phyloP scores from a whole-genome alignment of 257 asterid species.

The Solanum piurae region DNA sequence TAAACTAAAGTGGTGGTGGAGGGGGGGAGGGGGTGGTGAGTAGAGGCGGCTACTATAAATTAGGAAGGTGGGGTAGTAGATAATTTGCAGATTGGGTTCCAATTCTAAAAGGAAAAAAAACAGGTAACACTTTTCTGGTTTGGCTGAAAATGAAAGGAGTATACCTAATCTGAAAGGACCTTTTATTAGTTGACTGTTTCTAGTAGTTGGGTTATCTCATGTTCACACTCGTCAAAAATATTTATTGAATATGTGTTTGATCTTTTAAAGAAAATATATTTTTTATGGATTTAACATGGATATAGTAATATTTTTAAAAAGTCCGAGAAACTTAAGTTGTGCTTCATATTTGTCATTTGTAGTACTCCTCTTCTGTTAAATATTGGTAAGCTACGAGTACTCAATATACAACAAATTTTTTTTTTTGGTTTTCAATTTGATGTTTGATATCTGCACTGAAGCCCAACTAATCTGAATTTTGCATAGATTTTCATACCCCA shows the following conservation, averaged over 20 bases:
- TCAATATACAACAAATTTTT: too few relatives aligned
- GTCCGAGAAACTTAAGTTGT: fast-evolving
- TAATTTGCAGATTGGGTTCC: not conserved
- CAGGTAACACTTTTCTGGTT: not conserved
- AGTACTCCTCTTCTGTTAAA: not conserved
- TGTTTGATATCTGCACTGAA: fast-evolving
- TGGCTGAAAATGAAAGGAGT: not conserved
- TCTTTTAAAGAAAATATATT: too few relatives aligned
- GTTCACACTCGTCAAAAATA: too few relatives aligned
- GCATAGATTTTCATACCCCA: too few relatives aligned
- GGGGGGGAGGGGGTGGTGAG: not conserved
- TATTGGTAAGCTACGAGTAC: not conserved
- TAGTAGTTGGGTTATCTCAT: too few relatives aligned
- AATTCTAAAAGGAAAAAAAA: not conserved
- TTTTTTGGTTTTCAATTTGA: fast-evolving
- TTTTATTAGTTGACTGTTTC: not conserved
- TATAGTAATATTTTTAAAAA: too few relatives aligned
- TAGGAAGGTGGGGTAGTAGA: not conserved
- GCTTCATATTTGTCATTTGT: too few relatives aligned
- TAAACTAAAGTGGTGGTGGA: not conserved
- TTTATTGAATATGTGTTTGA: too few relatives aligned
- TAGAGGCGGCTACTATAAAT: not conserved
- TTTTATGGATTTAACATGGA: fast-evolving
- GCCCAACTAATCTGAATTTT: fast-evolving
- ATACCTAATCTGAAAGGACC: not conserved